Evolutionary conservation across 1,284 basidiomycete genomes (phyloP).

Genomic region (Trichosporon faecale): DNA sequence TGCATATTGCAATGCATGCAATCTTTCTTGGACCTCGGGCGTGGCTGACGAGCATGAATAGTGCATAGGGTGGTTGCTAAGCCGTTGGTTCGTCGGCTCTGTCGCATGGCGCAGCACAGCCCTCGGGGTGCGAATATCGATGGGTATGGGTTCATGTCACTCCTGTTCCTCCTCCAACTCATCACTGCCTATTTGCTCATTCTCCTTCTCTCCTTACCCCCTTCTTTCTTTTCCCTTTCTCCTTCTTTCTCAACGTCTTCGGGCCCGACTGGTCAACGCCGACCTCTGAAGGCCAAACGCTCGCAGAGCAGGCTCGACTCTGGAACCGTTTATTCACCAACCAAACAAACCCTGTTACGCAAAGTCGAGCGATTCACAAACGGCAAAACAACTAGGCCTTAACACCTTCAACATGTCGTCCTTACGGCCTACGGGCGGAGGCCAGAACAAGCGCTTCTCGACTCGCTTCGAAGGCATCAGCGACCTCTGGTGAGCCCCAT

Average conservation of each 20-base stretch:
- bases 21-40: not conserved
- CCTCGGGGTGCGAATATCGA: slow-evolving; percentile 9
- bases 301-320: slow-evolving; percentile 7
- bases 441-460: slow-evolving; percentile 19
- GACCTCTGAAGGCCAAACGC: not conserved
- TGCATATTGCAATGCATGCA: not conserved
- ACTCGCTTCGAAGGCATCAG: slow-evolving; percentile 41
- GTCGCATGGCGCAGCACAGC: slow-evolving; percentile 6
- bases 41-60: not conserved
- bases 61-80: not conserved
- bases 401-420: slow-evolving; percentile 18
- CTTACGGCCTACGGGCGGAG: slow-evolving; percentile 6
- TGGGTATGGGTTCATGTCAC: slow-evolving; percentile 1
- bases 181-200: slow-evolving; percentile 7
- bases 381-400: slow-evolving; percentile 2
- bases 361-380: slow-evolving; percentile 7
- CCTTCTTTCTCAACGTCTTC: slow-evolving; percentile 1
- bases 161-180: slow-evolving; percentile 7
- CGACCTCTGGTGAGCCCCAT: slow-evolving; percentile 39
- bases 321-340: not conserved
- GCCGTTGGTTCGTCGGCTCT: slow-evolving; percentile 1
- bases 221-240: not conserved
- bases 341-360: slow-evolving; percentile 11
- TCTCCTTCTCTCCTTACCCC: slow-evolving; percentile 4
- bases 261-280: not conserved